Percentiles rank a stretch among this genome's conserved stretches.
phyloP scores from a whole-genome alignment of 2,329 filamentous ascomycete genomes.

The Curvularia spicifera region DNA sequence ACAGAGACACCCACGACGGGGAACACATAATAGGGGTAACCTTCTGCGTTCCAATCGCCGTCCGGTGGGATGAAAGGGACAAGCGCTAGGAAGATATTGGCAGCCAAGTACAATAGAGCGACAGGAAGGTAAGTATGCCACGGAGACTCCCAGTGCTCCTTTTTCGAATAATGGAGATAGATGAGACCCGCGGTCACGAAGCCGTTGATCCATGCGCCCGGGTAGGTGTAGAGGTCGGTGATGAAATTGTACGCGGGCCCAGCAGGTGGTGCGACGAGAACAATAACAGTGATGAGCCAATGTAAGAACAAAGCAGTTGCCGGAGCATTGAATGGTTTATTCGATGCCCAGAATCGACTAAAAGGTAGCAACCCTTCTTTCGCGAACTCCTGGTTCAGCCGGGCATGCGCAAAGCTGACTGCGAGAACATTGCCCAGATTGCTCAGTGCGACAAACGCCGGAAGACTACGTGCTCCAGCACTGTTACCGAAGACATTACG shows the following conservation, averaged over 20 bases:
- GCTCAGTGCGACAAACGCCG: conserved; percentile 65
- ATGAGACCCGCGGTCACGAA: conserved; percentile 47
- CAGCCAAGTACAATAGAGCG: conserved; percentile 48
- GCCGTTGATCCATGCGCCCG: conserved; percentile 48
- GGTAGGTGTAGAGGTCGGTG: conserved; percentile 57
- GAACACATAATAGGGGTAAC: conserved; percentile 55
- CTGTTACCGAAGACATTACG: conserved; percentile 65
- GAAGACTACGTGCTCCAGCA: conserved; percentile 53
- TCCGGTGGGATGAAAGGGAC: conserved; percentile 53
- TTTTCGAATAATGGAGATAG: conserved; percentile 45
- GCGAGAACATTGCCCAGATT: conserved; percentile 68
- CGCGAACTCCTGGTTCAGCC: conserved; percentile 69
- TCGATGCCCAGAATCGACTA: conserved; percentile 71
- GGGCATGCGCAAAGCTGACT: conserved; percentile 65
- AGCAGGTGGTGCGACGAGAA: conserved; percentile 70
- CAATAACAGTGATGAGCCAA: conserved; percentile 68
- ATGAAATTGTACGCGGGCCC: conserved; percentile 74
- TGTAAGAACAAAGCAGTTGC: conserved; percentile 63
- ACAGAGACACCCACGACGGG: conserved; percentile 53
- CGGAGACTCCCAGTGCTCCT: conserved; percentile 45
- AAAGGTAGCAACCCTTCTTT: conserved; percentile 73
- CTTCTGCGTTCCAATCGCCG: conserved; percentile 51
- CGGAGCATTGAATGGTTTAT: conserved; percentile 70
- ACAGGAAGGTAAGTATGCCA: conserved; percentile 49
- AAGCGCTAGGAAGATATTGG: conserved; percentile 52